Base-by-base conservation (phyloP, 1,139 yeast species). In the Zygosaccharomyces sapae region DNA sequence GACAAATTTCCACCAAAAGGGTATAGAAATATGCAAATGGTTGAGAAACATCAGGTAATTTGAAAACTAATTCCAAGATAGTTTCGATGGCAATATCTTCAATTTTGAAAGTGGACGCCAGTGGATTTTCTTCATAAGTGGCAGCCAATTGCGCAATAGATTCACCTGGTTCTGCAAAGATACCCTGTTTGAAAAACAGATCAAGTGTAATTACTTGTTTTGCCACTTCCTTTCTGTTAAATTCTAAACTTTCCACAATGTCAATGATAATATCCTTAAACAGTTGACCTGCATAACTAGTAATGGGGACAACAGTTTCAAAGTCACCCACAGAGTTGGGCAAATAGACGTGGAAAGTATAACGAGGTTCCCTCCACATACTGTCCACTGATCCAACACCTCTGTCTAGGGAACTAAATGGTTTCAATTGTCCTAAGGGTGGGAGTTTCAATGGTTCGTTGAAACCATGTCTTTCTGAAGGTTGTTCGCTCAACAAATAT, bases 71-170 rank as follows among this genome's bases (percentile, higher is more conserved):
- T 20, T 88, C 80, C 53, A 92, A 73, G 27, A 89, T 80, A 44
- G 88, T 80, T 63, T 92, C 97, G 40, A 90, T 78, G 0, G 95
- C 88, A 42, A 89, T 75, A 65, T 90, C 97, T 67, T 92, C 98
- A 48, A 89, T 79, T 64, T 92, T 92, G 87, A 89, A 89, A 0
- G 96, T 88, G 0, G 86, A 75, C 0, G 69, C 63, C 12, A 69
- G 62, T 16, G 67, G 62, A 48, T 68, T 64, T 34, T 62, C 59
- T 33, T 71, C 72, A 16, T 62, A 62, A 37, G 70, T 63, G 10
- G 63, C 66, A 45, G 73, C 71, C 43, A 92, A 71, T 55, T 82
- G 82, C 56, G 90, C 96, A 51, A 89, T 75, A 1, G 95, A 79
- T 3, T 86, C 78, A 38, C 95, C 95, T 2, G 95, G 87, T 36